Evolutionary conservation across 2,329 filamentous ascomycete species (phyloP), one percentile per base, ranked within the genome.

Genomic region (Pezicula carpinea): DNA sequence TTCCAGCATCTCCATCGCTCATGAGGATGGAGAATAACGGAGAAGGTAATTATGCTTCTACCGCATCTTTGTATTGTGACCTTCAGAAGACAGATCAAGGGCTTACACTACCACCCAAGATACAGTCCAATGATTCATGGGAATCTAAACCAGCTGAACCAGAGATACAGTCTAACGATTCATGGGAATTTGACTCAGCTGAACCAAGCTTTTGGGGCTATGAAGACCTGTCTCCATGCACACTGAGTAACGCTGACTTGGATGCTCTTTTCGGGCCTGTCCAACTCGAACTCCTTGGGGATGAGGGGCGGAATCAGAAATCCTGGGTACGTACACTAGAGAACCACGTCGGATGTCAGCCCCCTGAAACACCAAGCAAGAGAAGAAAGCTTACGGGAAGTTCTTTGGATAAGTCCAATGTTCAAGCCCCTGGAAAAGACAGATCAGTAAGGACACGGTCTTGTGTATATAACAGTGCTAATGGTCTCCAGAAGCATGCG

Each of bases 1-100:
- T 3, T 14, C 38, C 38, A 40, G 19, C 22, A 21, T 23, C 7
- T 23, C 38, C 38, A 23, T 40, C 38, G n/a, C 18, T 29, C 26
- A 5, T 46, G 39, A 41, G 22, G 42, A 46, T 39, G 33, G 35
- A 22, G 45, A 43, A 32, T 38, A 47, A 51, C 29, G 47, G 50
- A 57, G 56, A 57, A 59, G 53, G 52, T 57, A 57, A 49, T 54
- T 53, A 57, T 55, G 53, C 56, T 57, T 55, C 54, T 54, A 44
- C 51, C 41, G 26, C 34, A 39, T 36, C 17, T 36, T 43, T 36
- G 34, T 11, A 40, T 31, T 42, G 36, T 39, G 47, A 42, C 49
- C 15, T 43, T 43, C 47, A 43, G 46, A 40, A 47, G 39, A 46
- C 50, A 51, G 47, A 55, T 54, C 56, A 51, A 52, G 53, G 54